Conservation (phyloP, 2,329 filamentous ascomycete genomes). For the Cercospora sesami region DNA sequence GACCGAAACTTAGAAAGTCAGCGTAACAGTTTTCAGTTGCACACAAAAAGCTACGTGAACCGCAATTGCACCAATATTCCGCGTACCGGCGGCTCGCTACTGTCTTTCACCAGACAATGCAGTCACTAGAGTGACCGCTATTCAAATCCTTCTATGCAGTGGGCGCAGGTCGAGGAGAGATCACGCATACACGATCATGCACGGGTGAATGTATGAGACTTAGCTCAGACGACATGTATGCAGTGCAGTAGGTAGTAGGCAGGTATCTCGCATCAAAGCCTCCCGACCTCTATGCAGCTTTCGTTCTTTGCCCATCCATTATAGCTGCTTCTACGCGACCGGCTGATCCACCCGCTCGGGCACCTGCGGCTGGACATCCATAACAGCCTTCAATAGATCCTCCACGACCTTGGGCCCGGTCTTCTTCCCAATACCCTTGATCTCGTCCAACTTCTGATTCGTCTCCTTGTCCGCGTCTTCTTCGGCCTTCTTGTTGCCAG, state of each 20-base stretch:
- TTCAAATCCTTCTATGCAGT: neutral
- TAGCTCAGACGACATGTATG: neutral
- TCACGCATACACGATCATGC: neutral
- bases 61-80: neutral
- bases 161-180: neutral
- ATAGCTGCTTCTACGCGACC: constrained; percentile 22
- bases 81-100: neutral
- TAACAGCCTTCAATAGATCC: constrained; percentile 80
- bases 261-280: neutral
- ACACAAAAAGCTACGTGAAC: neutral
- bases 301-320: neutral
- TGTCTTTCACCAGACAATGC: neutral
- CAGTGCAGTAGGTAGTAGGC: neutral
- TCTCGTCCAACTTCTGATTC: constrained; percentile 77
- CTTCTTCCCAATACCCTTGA: constrained; percentile 76
- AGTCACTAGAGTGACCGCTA: neutral
- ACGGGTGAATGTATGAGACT: neutral
- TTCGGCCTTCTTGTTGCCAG: constrained; percentile 76
- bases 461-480: constrained; percentile 76
- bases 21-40: neutral
- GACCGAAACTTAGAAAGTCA: neutral
- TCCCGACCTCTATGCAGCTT: neutral
- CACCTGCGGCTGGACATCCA: constrained; percentile 74
- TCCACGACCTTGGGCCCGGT: constrained; percentile 76
- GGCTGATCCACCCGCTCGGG: constrained; percentile 47